These are phyloP conservation scores for Hypericum perforatum DNA, from an alignment of 345 rosid genomes.

Conservation along the genomic window DNA sequence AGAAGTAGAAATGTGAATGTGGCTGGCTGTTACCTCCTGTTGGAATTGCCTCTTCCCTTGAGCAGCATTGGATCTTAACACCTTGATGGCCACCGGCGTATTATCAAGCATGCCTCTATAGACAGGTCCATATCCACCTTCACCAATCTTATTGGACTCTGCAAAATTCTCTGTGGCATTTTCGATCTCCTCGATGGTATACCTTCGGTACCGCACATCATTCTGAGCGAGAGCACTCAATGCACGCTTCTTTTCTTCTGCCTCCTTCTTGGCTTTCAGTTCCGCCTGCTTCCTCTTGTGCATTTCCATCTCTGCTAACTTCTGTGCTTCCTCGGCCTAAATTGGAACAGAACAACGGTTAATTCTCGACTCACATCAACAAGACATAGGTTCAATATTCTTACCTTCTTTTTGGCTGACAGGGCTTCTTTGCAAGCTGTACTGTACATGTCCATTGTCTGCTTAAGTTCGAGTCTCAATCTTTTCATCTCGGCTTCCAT, in stretches of 20 bases:
- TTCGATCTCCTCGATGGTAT: constrained; percentile 72
- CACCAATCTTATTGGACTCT: constrained; percentile 52
- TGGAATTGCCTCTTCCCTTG: constrained; percentile 87
- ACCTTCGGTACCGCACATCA: constrained; percentile 60
- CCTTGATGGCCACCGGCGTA: constrained; percentile 84
- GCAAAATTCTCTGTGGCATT: constrained; percentile 53
- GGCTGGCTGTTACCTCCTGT: constrained; percentile 46
- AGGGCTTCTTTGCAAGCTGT: constrained; percentile 91
- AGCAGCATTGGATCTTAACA: constrained; percentile 79
- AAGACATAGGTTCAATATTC: constrained; percentile 31
- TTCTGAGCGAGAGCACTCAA: constrained; percentile 47
- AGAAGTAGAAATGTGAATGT: neutral
- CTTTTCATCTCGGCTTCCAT: constrained; percentile 84
- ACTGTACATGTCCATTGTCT: constrained; percentile 88
- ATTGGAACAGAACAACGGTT: constrained; percentile 73
- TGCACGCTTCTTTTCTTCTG: constrained; percentile 65
- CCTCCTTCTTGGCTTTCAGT: constrained; percentile 54
- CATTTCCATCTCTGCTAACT: constrained; percentile 60
- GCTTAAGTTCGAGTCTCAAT: constrained; percentile 73
- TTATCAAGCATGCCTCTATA: constrained; percentile 77
- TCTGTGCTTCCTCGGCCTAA: constrained; percentile 73
- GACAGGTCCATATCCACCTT: constrained; percentile 96
- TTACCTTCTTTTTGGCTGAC: constrained; percentile 63
- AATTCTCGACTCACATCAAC: constrained; percentile 53
- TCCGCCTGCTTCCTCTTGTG: constrained; percentile 60